phyloP scores from a whole-genome alignment of 805 yeast species.

The Spathaspora gorwiae region DNA sequence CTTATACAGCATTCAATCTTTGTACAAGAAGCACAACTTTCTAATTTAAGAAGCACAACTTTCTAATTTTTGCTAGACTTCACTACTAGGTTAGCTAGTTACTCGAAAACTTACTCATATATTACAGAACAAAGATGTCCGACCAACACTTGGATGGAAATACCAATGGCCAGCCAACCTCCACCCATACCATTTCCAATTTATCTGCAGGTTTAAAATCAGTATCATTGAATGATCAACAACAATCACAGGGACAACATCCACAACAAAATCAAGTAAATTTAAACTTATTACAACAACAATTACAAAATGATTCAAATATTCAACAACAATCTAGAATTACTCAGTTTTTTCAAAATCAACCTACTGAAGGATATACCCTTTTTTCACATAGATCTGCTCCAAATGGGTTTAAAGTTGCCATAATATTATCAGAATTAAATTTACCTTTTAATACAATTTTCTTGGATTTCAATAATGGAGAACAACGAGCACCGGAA shows the following conservation, averaged over 20 bases:
- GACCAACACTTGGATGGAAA: constrained; percentile 7
- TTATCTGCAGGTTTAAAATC: constrained; percentile 44
- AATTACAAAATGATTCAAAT: constrained; percentile 39
- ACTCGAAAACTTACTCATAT: too few relatives aligned
- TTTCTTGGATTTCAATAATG: constrained; percentile 78
- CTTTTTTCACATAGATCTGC: constrained; percentile 81
- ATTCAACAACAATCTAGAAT: constrained; percentile 51
- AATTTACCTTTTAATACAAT: constrained; percentile 75
- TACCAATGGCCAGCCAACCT: constrained; percentile 4
- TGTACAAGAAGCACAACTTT: too few relatives aligned
- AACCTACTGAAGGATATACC: constrained; percentile 79
- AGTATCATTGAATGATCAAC: constrained; percentile 39
- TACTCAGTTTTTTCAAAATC: constrained; percentile 66
- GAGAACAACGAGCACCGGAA: constrained; percentile 92
- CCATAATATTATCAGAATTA: constrained; percentile 81
- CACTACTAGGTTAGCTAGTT: too few relatives aligned
- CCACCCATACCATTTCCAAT: constrained; percentile 32
- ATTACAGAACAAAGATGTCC: constrained; percentile 2
- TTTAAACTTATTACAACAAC: constrained; percentile 40
- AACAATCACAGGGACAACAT: constrained; percentile 6
- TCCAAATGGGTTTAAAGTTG: constrained; percentile 95
- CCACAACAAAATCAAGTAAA: constrained; percentile 32
- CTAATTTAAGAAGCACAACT: too few relatives aligned
- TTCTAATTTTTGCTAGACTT: too few relatives aligned
- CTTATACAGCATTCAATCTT: too few relatives aligned